phyloP scores from a whole-genome alignment of 2,329 filamentous ascomycete species.

The Apiospora aurea region DNA sequence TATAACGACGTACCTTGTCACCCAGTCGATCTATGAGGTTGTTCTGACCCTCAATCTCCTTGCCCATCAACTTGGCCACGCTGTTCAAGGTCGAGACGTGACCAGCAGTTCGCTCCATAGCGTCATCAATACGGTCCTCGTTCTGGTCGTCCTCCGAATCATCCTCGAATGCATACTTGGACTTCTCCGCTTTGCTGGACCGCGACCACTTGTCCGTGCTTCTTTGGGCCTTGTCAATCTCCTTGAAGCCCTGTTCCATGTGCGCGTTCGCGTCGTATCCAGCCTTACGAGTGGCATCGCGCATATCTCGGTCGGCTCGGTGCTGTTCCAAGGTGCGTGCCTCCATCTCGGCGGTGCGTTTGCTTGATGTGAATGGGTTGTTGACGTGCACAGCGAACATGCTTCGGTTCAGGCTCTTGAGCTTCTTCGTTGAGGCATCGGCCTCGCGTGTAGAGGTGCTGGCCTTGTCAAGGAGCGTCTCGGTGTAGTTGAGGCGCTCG shows the following conservation, averaged over 20 bases:
- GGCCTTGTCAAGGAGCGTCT: conserved; percentile 82
- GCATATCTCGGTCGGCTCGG: conserved; percentile 68
- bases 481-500: conserved; percentile 81
- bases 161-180: conserved; percentile 82
- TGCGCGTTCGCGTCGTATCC: conserved; percentile 59
- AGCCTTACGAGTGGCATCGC: conserved; percentile 67
- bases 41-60: conserved; percentile 81
- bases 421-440: conserved; percentile 80
- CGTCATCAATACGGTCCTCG: conserved; percentile 70
- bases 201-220: conserved; percentile 32
- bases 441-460: conserved; percentile 78
- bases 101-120: conserved; percentile 70
- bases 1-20: conserved; percentile 68
- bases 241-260: conserved; percentile 54
- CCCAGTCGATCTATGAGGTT: conserved; percentile 77
- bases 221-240: conserved; percentile 30
- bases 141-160: conserved; percentile 53
- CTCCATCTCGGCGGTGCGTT: conserved; percentile 69
- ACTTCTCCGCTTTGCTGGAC: conserved; percentile 62
- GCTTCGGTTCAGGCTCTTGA: conserved; percentile 85
- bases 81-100: conserved; percentile 76
- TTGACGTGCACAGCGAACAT: conserved; percentile 88
- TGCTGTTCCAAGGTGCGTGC: conserved; percentile 74
- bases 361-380: conserved; percentile 78
- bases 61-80: conserved; percentile 75